Percentiles rank a stretch among this genome's conserved stretches.
phyloP scores from a whole-genome alignment of 768 basidiomycete genomes.

The Phylloporus sp. region DNA sequence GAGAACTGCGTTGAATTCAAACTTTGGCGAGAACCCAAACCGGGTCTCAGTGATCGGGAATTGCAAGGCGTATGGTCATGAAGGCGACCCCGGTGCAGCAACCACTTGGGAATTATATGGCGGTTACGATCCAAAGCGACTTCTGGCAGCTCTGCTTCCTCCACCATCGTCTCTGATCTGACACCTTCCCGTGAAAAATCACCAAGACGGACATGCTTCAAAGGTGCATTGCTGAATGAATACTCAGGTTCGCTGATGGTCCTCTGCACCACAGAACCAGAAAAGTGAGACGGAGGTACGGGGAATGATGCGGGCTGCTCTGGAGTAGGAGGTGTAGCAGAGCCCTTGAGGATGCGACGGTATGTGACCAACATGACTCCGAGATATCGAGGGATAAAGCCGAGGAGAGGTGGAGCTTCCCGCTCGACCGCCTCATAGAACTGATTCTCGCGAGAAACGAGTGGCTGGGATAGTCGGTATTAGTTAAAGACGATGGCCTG shows the following conservation, averaged over 20 bases:
- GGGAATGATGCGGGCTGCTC: conserved; percentile 13
- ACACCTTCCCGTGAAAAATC: conserved; percentile 26
- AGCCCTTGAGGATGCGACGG: conserved; percentile 60
- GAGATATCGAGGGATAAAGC: conserved; percentile 95
- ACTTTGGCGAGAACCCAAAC: conserved; percentile 30
- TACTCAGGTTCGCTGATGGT: conserved; percentile 24
- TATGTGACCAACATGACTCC: conserved; percentile 99
- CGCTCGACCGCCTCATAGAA: conserved; percentile 97
- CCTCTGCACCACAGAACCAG: conserved; percentile 27
- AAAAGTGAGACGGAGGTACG: conserved; percentile 17
- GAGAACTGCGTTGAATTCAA: conserved; percentile 41
- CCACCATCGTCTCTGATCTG: conserved; percentile 42
- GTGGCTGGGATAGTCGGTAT: conserved; percentile 53
- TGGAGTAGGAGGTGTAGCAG: conserved; percentile 20
- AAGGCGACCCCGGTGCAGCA: conserved; percentile 51
- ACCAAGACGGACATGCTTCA: not conserved
- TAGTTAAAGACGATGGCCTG: not conserved
- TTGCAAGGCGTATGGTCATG: conserved; percentile 49
- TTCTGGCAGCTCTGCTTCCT: conserved; percentile 87
- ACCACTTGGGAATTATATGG: conserved; percentile 96
- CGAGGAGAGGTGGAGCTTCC: conserved; percentile 86
- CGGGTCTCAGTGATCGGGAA: conserved; percentile 28
- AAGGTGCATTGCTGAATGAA: conserved; percentile 1
- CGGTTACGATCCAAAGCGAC: conserved; percentile 87
- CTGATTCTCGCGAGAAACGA: conserved; percentile 93